These are phyloP conservation scores for Yamadazyma mexicana DNA, from an alignment of 1,139 yeast species.

Conservation along the genomic window DNA sequence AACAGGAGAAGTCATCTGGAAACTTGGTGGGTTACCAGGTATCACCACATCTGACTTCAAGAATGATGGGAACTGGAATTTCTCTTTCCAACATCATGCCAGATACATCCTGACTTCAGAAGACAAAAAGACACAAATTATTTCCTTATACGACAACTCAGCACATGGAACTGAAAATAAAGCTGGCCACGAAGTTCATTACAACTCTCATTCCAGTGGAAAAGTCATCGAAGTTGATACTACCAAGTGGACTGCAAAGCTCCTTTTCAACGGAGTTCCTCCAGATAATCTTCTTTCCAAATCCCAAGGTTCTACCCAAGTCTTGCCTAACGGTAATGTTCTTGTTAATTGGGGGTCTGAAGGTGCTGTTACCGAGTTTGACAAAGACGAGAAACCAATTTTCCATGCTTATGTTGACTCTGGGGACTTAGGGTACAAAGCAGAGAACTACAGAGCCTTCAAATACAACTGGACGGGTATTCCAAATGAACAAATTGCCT, in stretches of 20 bases:
- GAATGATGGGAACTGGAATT: constrained; percentile 20
- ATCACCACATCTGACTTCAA: constrained; percentile 23
- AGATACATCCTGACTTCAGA: constrained; percentile 22
- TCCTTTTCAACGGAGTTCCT: constrained; percentile 25
- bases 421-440: constrained; percentile 23
- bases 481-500: constrained; percentile 34
- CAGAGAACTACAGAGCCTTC: constrained; percentile 38
- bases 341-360: constrained; percentile 41
- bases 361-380: constrained; percentile 38
- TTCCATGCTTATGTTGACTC: constrained; percentile 39
- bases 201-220: constrained; percentile 28
- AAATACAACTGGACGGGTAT: constrained; percentile 36
- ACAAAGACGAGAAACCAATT: constrained; percentile 24
- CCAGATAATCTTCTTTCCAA: constrained; percentile 28
- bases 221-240: constrained; percentile 34
- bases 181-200: constrained; percentile 23
- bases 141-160: constrained; percentile 37
- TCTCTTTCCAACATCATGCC: constrained; percentile 42
- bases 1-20: constrained; percentile 39
- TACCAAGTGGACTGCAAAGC: constrained; percentile 24
- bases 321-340: constrained; percentile 35
- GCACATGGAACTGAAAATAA: constrained; percentile 35
- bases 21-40: constrained; percentile 28
- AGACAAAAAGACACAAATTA: constrained; percentile 24
- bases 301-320: constrained; percentile 40